phyloP scores from a whole-genome alignment of 352 stramenopile genomes.

The Pilasporangium apinafurcum region DNA sequence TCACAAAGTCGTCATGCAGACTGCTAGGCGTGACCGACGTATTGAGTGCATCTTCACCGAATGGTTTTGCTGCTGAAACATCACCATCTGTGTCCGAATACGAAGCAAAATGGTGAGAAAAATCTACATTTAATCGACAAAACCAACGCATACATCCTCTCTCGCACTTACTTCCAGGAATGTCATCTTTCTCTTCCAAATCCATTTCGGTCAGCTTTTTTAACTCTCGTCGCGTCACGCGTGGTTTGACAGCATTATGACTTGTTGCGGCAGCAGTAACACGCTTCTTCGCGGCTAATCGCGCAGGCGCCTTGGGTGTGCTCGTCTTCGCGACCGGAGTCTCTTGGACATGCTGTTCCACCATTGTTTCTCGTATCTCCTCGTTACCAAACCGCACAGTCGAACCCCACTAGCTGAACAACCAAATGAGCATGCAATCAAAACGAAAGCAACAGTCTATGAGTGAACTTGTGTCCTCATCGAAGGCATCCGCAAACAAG shows the following conservation, averaged over 20 bases:
- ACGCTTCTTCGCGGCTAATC: conserved; percentile 36
- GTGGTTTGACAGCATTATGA: conserved; percentile 30
- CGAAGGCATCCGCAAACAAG: no score
- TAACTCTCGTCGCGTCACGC: conserved; percentile 64
- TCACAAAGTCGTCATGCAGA: conserved; percentile 84
- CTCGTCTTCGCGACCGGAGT: conserved; percentile 16
- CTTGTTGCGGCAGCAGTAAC: conserved; percentile 2
- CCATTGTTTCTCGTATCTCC: conserved; percentile 1
- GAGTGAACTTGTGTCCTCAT: no score
- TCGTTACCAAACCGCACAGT: neutral
- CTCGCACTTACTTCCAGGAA: conserved; percentile 17
- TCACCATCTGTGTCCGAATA: neutral
- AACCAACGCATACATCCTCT: neutral
- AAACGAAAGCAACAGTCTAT: no score
- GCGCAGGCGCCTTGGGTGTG: conserved; percentile 35
- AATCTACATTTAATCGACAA: no score
- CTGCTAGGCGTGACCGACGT: conserved; percentile 50
- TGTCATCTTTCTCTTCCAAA: conserved; percentile 64
- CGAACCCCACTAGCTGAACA: no score
- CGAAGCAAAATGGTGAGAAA: no score
- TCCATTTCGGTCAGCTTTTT: conserved; percentile 77
- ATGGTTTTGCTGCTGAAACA: conserved; percentile 12
- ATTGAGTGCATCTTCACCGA: conserved; percentile 28
- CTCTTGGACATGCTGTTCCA: conserved; percentile 12
- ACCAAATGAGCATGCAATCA: no score